phyloP scores from a whole-genome alignment of 345 rosid genomes.

The Ricinus communis region DNA sequence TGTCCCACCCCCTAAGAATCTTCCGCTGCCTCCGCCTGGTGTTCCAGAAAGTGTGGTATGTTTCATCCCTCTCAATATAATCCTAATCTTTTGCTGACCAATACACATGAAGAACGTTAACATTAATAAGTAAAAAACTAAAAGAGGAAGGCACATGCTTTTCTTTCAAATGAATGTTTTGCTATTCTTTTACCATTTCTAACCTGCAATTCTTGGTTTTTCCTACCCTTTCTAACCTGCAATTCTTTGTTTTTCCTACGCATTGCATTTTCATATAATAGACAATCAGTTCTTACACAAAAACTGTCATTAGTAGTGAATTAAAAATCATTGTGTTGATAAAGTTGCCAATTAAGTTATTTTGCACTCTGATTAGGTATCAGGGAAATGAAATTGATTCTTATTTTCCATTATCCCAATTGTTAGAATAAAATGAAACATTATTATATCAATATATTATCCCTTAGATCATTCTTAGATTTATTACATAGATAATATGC shows the following conservation, averaged over 20 bases:
- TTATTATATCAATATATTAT: too few species aligned
- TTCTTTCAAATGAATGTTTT: background rate
- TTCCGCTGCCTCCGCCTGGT: slow-evolving; percentile 89
- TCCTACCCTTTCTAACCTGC: too few species aligned
- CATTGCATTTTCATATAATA: background rate
- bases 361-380: too few species aligned
- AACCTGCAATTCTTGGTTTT: background rate
- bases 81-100: background rate
- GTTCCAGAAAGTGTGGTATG: slow-evolving; percentile 96
- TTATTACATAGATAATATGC: background rate
- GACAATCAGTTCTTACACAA: background rate
- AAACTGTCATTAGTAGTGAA: too few species aligned
- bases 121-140: too few species aligned
- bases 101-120: background rate
- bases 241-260: background rate
- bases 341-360: background rate
- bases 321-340: background rate
- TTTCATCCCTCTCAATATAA: slow-evolving; percentile 11
- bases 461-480: background rate
- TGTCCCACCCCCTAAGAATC: slow-evolving; percentile 74
- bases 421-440: background rate
- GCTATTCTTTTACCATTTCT: background rate
- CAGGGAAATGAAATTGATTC: background rate
- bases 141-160: background rate
- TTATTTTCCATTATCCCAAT: background rate